Percentiles rank a stretch among this genome's conserved stretches.
Evolutionary conservation across 148 eudicot genomes (phyloP).

Genomic region (Polygonum aviculare): DNA sequence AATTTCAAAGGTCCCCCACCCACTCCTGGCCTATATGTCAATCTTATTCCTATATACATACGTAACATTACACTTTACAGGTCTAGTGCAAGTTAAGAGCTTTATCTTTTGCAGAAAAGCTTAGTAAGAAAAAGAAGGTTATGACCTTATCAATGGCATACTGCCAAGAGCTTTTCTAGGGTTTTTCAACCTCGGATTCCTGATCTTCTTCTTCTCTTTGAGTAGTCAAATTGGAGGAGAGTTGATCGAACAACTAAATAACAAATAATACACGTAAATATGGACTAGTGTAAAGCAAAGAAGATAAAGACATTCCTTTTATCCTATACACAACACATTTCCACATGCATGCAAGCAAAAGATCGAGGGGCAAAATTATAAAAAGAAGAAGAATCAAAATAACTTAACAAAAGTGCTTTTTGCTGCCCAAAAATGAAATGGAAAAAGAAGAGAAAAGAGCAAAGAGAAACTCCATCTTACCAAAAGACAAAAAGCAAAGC

Average conservation of each 20-base stretch:
- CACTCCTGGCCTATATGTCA: background rate
- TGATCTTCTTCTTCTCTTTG: background rate
- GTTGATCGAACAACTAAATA: background rate
- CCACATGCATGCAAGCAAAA: constrained; percentile 5
- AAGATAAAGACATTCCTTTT: background rate
- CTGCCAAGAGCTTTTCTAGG: constrained; percentile 1
- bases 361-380: background rate
- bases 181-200: constrained; percentile 10
- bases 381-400: background rate
- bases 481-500: background rate
- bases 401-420: background rate
- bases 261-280: background rate
- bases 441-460: background rate
- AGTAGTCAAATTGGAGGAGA: background rate
- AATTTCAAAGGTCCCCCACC: background rate
- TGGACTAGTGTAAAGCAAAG: background rate
- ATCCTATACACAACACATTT: background rate
- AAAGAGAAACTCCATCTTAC: background rate
- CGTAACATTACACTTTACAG: background rate
- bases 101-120: constrained; percentile 3
- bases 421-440: background rate
- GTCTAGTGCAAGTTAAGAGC: background rate
- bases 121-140: background rate
- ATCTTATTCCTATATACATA: background rate
- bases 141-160: constrained; percentile 5